Evolutionary conservation across 169 alveolate species (phyloP), one percentile per base, ranked within the genome.

Genomic region (Eimeria zaria): DNA sequence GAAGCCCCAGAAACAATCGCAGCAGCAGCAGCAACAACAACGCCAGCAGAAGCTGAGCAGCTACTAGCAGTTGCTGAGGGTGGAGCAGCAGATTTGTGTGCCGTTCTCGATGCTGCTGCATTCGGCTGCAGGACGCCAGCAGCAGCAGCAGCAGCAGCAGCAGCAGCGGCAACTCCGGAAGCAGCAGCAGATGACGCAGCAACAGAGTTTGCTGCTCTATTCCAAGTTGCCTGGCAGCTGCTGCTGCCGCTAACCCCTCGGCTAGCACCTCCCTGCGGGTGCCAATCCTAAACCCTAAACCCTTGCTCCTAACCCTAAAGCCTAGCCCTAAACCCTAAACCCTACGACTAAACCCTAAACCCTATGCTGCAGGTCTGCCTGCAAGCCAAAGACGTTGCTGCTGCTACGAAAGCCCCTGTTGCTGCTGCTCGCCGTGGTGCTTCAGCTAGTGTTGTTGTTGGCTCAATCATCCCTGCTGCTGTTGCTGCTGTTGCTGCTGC

Each of bases 71-170:
- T 51, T 78, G 89, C 89, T 78, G 89, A 78, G 64, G 89, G 89
- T 27, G 55, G 89, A 16, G 44, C 64, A 78, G 89, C 89, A 46
- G 89, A 78, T 78, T 11, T 78, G 46, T 78, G 89, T 78, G 89
- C 64, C 9, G 64, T 78, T 46, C 64, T 78, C 27, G 89, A 78
- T 78, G 89, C 89, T 41, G 89, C 89, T 78, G 89, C 89, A 46
- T 78, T 78, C 18, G 55, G 64, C 89, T 78, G 89, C 89, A 41
- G 89, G 89, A 78, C 89, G 41, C 89, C 89, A 48, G 89, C 89
- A 46, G 89, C 89, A 78, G 89, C 89, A 78, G 89, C 89, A 78
- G 89, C 89, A 46, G 89, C 89, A 46, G 67, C 89, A 78, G 89
- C 89, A 78, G 89, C 62, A 76, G 62, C 87, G 41, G 62, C 60